phyloP scores from a whole-genome alignment of 768 basidiomycete species.

The Phanerochaete carnosa region DNA sequence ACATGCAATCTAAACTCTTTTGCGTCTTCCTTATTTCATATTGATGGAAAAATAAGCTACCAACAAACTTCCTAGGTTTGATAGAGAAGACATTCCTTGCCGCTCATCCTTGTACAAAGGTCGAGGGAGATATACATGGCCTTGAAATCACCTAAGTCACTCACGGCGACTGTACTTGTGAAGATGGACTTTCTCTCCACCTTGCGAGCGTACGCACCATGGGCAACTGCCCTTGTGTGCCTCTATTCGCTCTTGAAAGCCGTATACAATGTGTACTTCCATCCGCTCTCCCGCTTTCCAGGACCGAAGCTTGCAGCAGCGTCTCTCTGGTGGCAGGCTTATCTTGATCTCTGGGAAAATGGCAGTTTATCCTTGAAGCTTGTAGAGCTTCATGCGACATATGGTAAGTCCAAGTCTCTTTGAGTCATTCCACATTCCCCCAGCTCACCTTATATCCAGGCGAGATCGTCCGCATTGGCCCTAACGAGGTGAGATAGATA shows the following conservation, averaged over 20 bases:
- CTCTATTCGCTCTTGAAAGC: background rate
- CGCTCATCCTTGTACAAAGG: too few species aligned
- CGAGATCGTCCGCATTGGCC: constrained; percentile 33
- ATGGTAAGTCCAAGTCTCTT: background rate
- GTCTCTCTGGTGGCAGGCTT: background rate
- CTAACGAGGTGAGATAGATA: constrained; percentile 33
- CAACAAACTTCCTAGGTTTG: too few species aligned
- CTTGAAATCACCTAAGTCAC: too few species aligned
- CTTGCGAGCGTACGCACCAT: too few species aligned
- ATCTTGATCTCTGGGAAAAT: background rate
- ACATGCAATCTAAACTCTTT: too few species aligned
- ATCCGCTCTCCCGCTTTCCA: background rate
- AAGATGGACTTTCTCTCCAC: too few species aligned
- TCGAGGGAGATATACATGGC: too few species aligned
- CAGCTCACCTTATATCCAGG: constrained; percentile 20
- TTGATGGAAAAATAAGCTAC: too few species aligned
- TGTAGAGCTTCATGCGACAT: background rate
- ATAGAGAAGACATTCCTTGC: too few species aligned
- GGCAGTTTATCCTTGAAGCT: background rate
- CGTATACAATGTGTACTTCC: constrained; percentile 2
- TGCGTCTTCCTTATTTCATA: too few species aligned
- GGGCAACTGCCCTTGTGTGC: background rate
- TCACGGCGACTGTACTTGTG: too few species aligned
- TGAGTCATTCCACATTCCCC: background rate
- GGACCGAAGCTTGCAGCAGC: background rate